Percentiles rank a stretch among this genome's conserved stretches.
Evolutionary conservation across 2,329 filamentous ascomycete genomes (phyloP).

Genomic region (Stagonosporopsis rhizophila): DNA sequence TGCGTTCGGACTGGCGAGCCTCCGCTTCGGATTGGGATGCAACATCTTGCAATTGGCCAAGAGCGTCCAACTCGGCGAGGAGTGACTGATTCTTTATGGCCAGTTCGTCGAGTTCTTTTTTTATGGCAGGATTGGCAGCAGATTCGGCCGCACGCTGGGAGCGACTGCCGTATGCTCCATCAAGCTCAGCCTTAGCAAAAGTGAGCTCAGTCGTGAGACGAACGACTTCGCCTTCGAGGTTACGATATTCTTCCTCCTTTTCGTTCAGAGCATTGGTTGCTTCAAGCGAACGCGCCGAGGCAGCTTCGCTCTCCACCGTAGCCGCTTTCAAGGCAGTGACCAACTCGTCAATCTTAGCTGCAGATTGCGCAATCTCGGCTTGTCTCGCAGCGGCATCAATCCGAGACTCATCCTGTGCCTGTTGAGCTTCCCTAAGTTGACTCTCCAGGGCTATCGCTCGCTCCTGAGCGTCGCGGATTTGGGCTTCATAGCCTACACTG

Average conservation of each 20-base stretch:
- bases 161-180: conserved; percentile 87
- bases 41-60: conserved; percentile 49
- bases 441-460: conserved; percentile 43
- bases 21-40: conserved; percentile 47
- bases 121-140: conserved; percentile 62
- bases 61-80: conserved; percentile 51
- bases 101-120: conserved; percentile 66
- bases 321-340: conserved; percentile 35
- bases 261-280: conserved; percentile 37
- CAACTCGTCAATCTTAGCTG: conserved; percentile 40
- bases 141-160: conserved; percentile 72
- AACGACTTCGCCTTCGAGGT: conserved; percentile 68
- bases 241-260: conserved; percentile 47
- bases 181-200: conserved; percentile 88
- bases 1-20: conserved; percentile 48
- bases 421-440: conserved; percentile 42
- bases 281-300: conserved; percentile 40
- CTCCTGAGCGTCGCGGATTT: conserved; percentile 41
- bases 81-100: conserved; percentile 54
- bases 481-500: conserved; percentile 41
- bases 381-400: conserved; percentile 46
- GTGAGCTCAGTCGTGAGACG: conserved; percentile 79
- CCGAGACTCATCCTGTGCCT: conserved; percentile 42
- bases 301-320: conserved; percentile 41
- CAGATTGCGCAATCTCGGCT: conserved; percentile 45